Conservation (phyloP, 140 eudicot species). For the Stevia rebaudiana region DNA sequence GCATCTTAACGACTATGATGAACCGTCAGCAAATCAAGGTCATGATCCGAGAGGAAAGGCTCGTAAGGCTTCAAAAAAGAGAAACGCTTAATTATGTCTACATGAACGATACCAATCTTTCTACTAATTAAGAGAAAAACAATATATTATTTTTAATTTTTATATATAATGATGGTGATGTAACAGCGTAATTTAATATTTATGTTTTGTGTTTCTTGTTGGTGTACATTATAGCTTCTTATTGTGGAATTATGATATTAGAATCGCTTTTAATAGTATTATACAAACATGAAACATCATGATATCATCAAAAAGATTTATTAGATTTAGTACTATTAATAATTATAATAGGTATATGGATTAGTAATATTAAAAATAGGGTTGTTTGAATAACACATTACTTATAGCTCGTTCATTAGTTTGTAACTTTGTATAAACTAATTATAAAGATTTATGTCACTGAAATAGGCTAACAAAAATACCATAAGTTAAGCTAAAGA, state of each 20-base stretch:
- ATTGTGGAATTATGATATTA: not conserved
- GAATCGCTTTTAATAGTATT: not conserved
- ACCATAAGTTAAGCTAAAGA: too few relatives aligned
- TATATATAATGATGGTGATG: constrained; percentile 11
- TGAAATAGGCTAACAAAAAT: too few relatives aligned
- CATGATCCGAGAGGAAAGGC: constrained; percentile 36
- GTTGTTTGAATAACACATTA: too few relatives aligned
- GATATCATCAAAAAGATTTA: too few relatives aligned
- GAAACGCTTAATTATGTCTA: constrained; percentile 8
- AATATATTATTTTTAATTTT: not conserved
- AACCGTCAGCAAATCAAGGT: constrained; percentile 45
- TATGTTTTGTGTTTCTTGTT: constrained; percentile 9
- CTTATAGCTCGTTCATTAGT: too few relatives aligned
- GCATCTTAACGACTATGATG: constrained; percentile 36
- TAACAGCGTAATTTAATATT: not conserved
- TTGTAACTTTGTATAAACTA: too few relatives aligned
- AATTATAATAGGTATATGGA: too few relatives aligned
- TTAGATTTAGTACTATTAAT: not conserved
- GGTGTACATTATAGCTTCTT: not conserved
- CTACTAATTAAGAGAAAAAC: not conserved
- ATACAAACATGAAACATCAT: not conserved
- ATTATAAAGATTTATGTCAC: too few relatives aligned
- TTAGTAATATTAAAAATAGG: too few relatives aligned
- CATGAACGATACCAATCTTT: not conserved
- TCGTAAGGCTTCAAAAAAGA: constrained; percentile 23